These are phyloP conservation scores for Amanita phalloides DNA, from an alignment of 768 basidiomycete species.

Conservation along the genomic window DNA sequence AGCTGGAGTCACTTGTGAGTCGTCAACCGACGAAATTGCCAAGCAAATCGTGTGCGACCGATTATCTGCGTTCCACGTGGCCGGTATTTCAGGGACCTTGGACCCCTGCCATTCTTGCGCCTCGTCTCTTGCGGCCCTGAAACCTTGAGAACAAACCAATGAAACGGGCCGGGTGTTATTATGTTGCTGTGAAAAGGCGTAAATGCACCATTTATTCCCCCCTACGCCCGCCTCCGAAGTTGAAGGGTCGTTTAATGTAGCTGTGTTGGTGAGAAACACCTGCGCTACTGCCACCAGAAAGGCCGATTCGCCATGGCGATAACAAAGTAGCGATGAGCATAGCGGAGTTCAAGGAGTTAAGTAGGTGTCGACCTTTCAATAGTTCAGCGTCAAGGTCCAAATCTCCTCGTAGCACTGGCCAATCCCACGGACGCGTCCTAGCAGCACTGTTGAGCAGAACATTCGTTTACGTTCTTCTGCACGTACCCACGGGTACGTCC, in stretches of 20 bases:
- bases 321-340: not conserved
- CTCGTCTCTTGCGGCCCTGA: not conserved
- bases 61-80: not conserved
- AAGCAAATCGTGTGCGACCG: not conserved
- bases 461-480: not conserved
- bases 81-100: not conserved
- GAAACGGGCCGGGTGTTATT: not conserved
- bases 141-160: not conserved
- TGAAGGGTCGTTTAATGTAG: not conserved
- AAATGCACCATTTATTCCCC: not conserved
- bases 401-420: not conserved
- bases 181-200: not conserved
- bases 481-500: not conserved
- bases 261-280: conserved; percentile 3
- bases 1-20: not conserved
- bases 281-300: not conserved
- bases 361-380: no score
- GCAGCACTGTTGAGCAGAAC: not conserved
- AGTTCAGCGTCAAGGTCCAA: not conserved
- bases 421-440: not conserved
- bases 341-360: no score
- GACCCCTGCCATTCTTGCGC: conserved; percentile 2
- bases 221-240: conserved; percentile 2
- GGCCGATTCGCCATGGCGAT: conserved; percentile 5
- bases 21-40: not conserved